These are phyloP conservation scores for Aspergillus fructus DNA, from an alignment of 2,329 filamentous ascomycete species.

Conservation along the genomic window DNA sequence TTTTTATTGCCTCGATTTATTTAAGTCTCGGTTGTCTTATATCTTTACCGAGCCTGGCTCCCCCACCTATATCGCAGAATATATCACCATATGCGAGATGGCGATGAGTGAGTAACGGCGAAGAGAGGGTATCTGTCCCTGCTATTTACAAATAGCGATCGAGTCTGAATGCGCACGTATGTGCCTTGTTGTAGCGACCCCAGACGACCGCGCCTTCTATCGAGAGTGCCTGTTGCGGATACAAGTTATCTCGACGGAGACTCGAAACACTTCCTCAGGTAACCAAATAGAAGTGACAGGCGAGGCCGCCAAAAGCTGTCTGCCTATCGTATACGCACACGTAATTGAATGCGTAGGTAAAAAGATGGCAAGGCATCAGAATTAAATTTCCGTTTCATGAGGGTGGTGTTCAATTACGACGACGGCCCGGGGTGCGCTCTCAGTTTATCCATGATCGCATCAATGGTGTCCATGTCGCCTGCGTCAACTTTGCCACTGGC, in stretches of 20 bases:
- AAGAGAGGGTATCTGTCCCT: not conserved
- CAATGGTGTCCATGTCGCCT: slow-evolving; percentile 80
- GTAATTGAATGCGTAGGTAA: not conserved
- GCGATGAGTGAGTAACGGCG: not conserved
- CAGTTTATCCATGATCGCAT: slow-evolving; percentile 69
- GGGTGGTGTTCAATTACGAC: slow-evolving; percentile 19
- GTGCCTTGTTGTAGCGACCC: not conserved
- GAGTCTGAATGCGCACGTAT: not conserved
- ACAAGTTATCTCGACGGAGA: not conserved
- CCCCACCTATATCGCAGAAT: not conserved
- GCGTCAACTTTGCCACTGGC: slow-evolving; percentile 69
- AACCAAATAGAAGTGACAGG: not conserved
- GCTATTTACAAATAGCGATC: not conserved
- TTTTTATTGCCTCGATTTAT: not conserved
- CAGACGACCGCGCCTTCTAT: not conserved
- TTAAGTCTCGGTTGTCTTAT: not conserved
- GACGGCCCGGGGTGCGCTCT: slow-evolving; percentile 46
- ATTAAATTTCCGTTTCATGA: not conserved
- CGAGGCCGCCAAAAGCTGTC: not conserved
- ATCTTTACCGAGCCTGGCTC: not conserved
- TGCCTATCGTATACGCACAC: not conserved
- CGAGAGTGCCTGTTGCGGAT: not conserved
- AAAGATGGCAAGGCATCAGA: not conserved
- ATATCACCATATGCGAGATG: not conserved
- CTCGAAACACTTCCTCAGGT: not conserved